Base-by-base conservation (phyloP, 2,329 filamentous ascomycete species). In the Lasiodiplodia citricola region DNA sequence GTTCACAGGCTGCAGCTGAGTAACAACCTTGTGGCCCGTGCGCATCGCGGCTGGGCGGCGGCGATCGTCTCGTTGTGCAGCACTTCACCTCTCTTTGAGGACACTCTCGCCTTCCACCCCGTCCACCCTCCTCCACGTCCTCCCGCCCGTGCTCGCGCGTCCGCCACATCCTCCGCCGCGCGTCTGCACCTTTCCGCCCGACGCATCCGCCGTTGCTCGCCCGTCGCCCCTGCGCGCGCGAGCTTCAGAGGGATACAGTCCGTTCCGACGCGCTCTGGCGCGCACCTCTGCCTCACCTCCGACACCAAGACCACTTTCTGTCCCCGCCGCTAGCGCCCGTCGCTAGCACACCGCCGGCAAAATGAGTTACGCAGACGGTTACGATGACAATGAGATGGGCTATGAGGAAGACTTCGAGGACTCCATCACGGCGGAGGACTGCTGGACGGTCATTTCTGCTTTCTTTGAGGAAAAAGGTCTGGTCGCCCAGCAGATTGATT, bases 391-490 rank as follows among this genome's bases (percentile, higher is more conserved):
- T 71, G 90, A 82, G 44, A 57, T 51, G 52, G 13, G 4, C 21
- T 57, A 65, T 18, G 58, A 57, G 41, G 75, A 87, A 38, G 88
- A 84, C 51, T 77, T 88, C 44, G 87, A 90, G 71, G 83, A 86
- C 70, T 85, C 85, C 74, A 97, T 98, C 83, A 97, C 94, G 31
- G 93, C 94, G 70, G 96, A 98, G 84, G 96, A 99, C 83, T 97
- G 94, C 85, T 99, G 96, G 96, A 92, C 92, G 72, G 95, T 98
- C 77, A 98, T 99, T 79, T 94, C 92, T 68, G 92, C 96, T 11
- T 98, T 97, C 85, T 99, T 99, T 83, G 93, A 97, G 75, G 88
- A 90, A 71, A 99, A 98, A 83, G 95, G 96, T 76, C 87, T 99
- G 38, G 96, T 97, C 25, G 97, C 96, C 18, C 95, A 99, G 82